Percentiles rank a stretch among this genome's conserved stretches.
Evolutionary conservation across 164 flowering plant genomes (phyloP).

Genomic region (Magnolia kwangsiensis): DNA sequence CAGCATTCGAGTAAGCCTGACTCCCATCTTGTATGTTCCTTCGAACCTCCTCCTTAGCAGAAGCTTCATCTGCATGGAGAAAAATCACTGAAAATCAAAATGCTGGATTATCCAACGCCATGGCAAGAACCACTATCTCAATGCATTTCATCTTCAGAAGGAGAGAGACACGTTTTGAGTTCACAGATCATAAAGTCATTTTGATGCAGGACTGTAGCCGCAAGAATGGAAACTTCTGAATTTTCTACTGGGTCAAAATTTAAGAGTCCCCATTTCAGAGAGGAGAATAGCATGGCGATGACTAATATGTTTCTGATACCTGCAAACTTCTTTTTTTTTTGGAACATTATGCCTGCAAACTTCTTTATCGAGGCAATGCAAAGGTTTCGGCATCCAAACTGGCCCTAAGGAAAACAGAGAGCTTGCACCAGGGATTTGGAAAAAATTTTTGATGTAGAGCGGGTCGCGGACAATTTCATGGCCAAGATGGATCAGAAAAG

Average conservation of each 20-base stretch:
- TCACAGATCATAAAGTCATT: not conserved
- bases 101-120: not conserved
- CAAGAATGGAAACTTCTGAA: not conserved
- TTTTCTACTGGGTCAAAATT: not conserved
- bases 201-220: not conserved
- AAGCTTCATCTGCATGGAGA: constrained; percentile 57
- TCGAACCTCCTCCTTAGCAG: constrained; percentile 74
- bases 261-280: too few relatives aligned
- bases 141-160: not conserved
- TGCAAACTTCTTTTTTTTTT: too few relatives aligned
- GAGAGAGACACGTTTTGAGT: not conserved
- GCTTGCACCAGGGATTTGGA: too few relatives aligned
- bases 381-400: too few relatives aligned
- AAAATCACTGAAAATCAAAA: not conserved
- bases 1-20: constrained; percentile 69
- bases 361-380: too few relatives aligned
- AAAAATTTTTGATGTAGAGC: too few relatives aligned
- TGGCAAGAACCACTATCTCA: not conserved
- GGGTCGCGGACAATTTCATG: too few relatives aligned
- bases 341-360: too few relatives aligned
- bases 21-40: constrained; percentile 42
- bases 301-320: too few relatives aligned
- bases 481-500: too few relatives aligned
- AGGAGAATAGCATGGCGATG: too few relatives aligned
- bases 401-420: too few relatives aligned